Percentiles rank a stretch among this genome's conserved stretches.
These are phyloP conservation scores for Calocybe cyanea DNA, from an alignment of 768 basidiomycete genomes.

Conservation along the genomic window DNA sequence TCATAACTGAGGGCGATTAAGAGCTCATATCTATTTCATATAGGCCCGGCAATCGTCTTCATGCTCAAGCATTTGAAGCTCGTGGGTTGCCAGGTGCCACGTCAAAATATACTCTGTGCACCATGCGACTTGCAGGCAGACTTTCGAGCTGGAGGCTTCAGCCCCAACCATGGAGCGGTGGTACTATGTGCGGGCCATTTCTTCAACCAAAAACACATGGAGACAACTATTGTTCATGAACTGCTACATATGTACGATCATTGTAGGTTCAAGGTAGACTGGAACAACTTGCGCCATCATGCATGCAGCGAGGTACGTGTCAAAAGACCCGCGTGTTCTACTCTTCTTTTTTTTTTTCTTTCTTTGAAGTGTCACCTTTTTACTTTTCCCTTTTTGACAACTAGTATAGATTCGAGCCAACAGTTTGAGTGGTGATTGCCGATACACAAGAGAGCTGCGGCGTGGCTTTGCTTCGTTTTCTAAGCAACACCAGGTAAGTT, in stretches of 20 bases:
- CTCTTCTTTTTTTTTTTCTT: not conserved
- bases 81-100: slow-evolving; percentile 66
- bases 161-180: slow-evolving; percentile 71
- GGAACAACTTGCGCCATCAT: slow-evolving; percentile 87
- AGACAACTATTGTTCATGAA: slow-evolving; percentile 91
- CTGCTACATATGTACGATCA: slow-evolving; percentile 95
- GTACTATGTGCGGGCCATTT: slow-evolving; percentile 85
- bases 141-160: slow-evolving; percentile 80
- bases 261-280: slow-evolving; percentile 91
- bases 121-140: slow-evolving; percentile 78
- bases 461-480: slow-evolving; percentile 78
- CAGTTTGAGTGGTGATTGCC: slow-evolving; percentile 90
- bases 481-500: slow-evolving; percentile 87
- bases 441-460: slow-evolving; percentile 75
- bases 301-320: slow-evolving; percentile 95
- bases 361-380: no score
- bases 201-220: slow-evolving; percentile 81
- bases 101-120: slow-evolving; percentile 74
- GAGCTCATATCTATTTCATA: slow-evolving; percentile 6
- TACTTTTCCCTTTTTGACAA: not conserved
- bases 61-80: slow-evolving; percentile 88
- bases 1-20: no score
- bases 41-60: slow-evolving; percentile 85
- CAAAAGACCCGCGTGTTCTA: no score
- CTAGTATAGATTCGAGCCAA: slow-evolving; percentile 84